Percentiles rank a stretch among this genome's conserved stretches.
Conservation (phyloP, 345 rosid genomes). For the Arabis alpina region DNA sequence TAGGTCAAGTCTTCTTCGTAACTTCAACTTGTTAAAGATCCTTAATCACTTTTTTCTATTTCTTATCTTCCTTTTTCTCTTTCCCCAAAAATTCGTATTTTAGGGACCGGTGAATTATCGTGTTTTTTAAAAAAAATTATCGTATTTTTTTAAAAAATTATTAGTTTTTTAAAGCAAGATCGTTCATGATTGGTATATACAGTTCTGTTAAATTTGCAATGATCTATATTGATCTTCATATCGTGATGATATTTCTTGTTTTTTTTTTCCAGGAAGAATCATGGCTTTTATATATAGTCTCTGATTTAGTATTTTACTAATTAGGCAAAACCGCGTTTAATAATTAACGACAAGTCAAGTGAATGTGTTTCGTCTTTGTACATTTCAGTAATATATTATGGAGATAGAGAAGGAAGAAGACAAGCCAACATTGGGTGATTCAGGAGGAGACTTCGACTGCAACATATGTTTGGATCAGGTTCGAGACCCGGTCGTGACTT, state of each 20-base stretch:
- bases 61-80: not conserved
- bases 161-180: not conserved
- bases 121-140: too few species aligned
- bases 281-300: not conserved
- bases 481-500: constrained; percentile 86
- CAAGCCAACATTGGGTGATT: constrained; percentile 22
- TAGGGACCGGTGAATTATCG: not conserved
- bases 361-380: not conserved
- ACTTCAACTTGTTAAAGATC: constrained; percentile 8
- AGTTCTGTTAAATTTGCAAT: constrained; percentile 3
- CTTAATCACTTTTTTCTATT: constrained; percentile 1
- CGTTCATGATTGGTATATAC: not conserved
- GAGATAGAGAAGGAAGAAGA: constrained; percentile 34
- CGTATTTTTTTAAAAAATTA: too few species aligned
- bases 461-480: constrained; percentile 86
- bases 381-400: constrained; percentile 35
- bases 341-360: constrained; percentile 27
- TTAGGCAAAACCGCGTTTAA: constrained; percentile 19
- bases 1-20: constrained; percentile 38
- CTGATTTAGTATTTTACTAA: constrained; percentile 19
- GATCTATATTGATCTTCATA: constrained; percentile 6
- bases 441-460: constrained; percentile 78
- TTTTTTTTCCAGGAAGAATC: not conserved
- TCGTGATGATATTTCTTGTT: not conserved
- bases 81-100: not conserved